These are phyloP conservation scores for Lenwebbia sp. DNA, from an alignment of 345 rosid species.

Conservation along the genomic window DNA sequence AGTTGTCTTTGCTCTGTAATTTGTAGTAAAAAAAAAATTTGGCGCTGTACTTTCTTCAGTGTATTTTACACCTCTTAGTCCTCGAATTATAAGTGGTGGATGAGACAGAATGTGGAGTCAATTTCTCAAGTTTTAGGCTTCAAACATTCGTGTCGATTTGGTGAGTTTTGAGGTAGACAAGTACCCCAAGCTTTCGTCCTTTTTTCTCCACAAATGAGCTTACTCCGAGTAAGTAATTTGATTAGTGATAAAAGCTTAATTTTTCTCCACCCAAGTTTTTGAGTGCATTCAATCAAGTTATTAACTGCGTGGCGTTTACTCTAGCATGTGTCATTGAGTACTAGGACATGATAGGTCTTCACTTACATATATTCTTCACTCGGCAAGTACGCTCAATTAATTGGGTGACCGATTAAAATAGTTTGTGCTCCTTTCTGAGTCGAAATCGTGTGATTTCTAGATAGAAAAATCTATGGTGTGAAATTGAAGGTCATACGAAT, in stretches of 20 bases:
- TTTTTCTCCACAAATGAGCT: background rate
- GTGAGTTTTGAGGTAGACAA: background rate
- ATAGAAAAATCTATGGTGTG: background rate
- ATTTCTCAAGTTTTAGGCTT: background rate
- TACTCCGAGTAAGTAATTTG: background rate
- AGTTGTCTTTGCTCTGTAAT: too few species aligned
- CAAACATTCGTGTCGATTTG: too few species aligned
- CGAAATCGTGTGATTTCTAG: background rate
- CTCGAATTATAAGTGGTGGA: background rate
- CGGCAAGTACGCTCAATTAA: too few species aligned
- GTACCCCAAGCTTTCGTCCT: background rate
- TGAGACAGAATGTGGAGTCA: background rate
- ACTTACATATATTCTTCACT: too few species aligned
- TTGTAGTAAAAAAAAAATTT: too few species aligned
- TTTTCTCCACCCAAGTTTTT: background rate
- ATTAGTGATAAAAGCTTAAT: background rate
- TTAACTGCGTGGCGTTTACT: background rate
- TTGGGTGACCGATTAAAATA: background rate
- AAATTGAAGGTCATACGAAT: too few species aligned
- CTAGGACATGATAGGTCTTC: too few species aligned
- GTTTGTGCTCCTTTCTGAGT: background rate
- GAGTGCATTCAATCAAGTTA: background rate
- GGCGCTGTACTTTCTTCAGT: too few species aligned
- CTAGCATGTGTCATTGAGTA: background rate
- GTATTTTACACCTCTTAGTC: background rate